Evolutionary conservation across 805 yeast genomes (phyloP).

Genomic region (Blastobotrys robertii): DNA sequence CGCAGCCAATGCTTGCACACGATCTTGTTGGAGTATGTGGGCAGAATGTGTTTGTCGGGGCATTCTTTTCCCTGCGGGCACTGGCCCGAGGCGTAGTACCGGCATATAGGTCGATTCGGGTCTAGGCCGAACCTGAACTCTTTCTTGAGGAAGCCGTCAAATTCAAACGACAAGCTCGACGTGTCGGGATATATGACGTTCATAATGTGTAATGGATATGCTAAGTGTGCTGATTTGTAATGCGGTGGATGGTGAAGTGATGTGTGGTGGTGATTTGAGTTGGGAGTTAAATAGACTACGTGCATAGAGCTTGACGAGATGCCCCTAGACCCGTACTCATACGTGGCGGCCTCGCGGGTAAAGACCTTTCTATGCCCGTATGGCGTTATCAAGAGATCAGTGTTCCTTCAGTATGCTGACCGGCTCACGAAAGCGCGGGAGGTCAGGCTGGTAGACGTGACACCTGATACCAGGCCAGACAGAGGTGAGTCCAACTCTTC

Average conservation of each 20-base stretch:
- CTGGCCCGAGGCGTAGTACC: conserved; percentile 53
- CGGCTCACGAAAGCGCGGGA: conserved; percentile 44
- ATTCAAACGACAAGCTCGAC: conserved; percentile 41
- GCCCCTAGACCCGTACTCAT: conserved; percentile 27
- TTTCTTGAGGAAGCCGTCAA: conserved; percentile 71
- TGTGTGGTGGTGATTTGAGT: not conserved
- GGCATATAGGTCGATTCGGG: conserved; percentile 85
- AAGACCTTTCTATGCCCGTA: conserved; percentile 61
- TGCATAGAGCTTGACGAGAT: not conserved
- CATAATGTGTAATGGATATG: not conserved
- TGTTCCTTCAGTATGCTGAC: conserved; percentile 36
- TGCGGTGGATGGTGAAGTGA: not conserved
- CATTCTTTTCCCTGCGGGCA: conserved; percentile 86
- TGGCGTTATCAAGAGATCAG: conserved; percentile 35
- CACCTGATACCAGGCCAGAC: conserved; percentile 46
- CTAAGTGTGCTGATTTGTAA: not conserved
- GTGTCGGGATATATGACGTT: conserved; percentile 32
- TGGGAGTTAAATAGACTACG: conserved; percentile 1
- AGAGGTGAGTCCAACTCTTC: conserved; percentile 18
- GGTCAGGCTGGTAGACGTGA: conserved; percentile 64
- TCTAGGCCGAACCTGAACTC: conserved; percentile 78
- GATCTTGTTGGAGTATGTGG: conserved; percentile 58
- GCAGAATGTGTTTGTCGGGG: conserved; percentile 75
- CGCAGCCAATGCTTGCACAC: conserved; percentile 98
- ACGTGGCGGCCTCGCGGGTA: conserved; percentile 57